Conservation (phyloP, 176 grass and related monocot species). For the Calamus simplicifolius region DNA sequence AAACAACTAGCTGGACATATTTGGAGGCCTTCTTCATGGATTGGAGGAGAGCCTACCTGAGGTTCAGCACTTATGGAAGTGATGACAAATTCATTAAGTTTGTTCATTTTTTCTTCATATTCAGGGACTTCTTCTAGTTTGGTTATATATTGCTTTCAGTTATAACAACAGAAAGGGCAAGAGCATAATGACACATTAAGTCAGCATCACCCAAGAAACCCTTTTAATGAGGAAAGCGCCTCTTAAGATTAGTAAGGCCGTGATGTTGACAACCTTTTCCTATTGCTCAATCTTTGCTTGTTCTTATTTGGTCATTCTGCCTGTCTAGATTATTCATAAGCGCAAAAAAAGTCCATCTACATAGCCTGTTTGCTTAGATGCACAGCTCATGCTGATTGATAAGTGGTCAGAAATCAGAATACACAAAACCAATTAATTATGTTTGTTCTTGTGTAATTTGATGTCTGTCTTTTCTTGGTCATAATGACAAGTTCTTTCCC, state of each 20-base stretch:
- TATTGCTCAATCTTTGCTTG: background rate
- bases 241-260: background rate
- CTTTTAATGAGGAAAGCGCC: background rate
- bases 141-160: background rate
- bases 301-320: background rate
- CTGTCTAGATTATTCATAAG: constrained; percentile 25
- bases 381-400: no score
- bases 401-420: no score
- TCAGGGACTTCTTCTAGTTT: background rate
- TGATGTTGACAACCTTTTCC: background rate
- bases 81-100: no score
- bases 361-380: no score
- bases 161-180: background rate
- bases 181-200: background rate
- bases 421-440: no score
- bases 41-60: no score
- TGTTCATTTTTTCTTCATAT: background rate
- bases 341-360: constrained; percentile 25
- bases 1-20: no score
- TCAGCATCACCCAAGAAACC: background rate
- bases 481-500: no score
- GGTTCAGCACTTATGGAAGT: no score
- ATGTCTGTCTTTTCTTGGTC: no score
- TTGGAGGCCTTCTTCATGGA: no score
- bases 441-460: no score